These are phyloP conservation scores for Colletotrichum limetticola DNA, from an alignment of 2,329 filamentous ascomycete genomes.

Conservation along the genomic window DNA sequence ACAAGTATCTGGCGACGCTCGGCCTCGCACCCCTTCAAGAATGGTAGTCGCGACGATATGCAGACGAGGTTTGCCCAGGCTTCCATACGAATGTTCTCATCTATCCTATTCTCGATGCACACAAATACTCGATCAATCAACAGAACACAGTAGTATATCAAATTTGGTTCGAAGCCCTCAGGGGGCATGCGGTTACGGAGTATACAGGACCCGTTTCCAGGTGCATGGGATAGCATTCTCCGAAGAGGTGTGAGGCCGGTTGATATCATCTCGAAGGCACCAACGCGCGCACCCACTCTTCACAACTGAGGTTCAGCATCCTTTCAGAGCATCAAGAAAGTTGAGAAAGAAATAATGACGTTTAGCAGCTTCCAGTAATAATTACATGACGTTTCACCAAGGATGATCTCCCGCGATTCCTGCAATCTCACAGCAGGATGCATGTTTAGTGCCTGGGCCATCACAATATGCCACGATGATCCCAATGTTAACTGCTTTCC, in stretches of 20 bases:
- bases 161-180: no score
- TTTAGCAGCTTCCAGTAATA: background rate
- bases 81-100: no score
- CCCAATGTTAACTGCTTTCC: background rate
- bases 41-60: background rate
- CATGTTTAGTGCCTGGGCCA: background rate
- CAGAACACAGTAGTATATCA: no score
- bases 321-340: background rate
- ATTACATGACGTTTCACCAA: background rate
- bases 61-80: no score
- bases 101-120: no score
- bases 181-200: no score
- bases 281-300: no score
- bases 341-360: background rate
- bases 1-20: constrained; percentile 16
- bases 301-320: background rate
- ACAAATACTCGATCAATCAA: no score
- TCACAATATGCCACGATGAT: background rate
- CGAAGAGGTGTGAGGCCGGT: no score
- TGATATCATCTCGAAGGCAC: no score
- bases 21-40: background rate
- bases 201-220: no score
- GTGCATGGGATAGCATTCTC: no score
- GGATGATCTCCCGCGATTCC: background rate
- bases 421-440: background rate